Base-by-base conservation (phyloP, 2,329 filamentous ascomycete genomes). In the Lanzia echinophila region DNA sequence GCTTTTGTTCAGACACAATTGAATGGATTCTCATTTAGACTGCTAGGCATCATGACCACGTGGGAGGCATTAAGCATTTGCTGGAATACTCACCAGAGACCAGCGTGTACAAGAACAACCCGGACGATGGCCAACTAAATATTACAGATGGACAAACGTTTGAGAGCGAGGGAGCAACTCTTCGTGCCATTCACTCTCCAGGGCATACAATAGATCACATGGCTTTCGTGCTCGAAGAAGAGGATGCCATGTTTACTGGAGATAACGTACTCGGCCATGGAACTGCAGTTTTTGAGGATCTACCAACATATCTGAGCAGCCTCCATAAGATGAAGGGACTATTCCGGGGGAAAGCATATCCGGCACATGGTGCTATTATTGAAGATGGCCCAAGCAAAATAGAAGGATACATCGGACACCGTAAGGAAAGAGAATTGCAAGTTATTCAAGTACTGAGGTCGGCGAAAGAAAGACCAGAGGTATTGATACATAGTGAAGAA, bases 221-320 rank as follows among this genome's bases (percentile, higher is more conserved):
- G 77, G 82, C 79, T 17, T 85, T 96, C 61, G 68, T 90, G 5
- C 71, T 95, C 4, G 79, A 84, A 44, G 88, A 95, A 63, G 78
- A 95, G 64, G 79, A 89, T 62, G 85, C 88, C 39, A 83, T 96
- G 73, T 94, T 96, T 69, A 95, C 90, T 0, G 90, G 86, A 6
- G 90, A 96, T 70, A 95, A 92, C 66, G 86, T 96, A 1, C 77
- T 96, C 2, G 90, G 90, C 1, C 88, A 95, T 56, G 90, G 90
- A 12, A 95, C 88, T 2, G 84, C 87, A 3, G 88, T 94, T 0
- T 95, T 95, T 61, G 88, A 95, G 68, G 82, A 94, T 59, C 75
- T 95, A 8, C 69, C 72, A 1, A 72, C 73, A 0, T 96, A 95
- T 67, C 73, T 95, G 58, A 66, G 69, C 19, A 89, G 83, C 56